Percentiles rank a stretch among this genome's conserved stretches.
phyloP scores from a whole-genome alignment of 2,329 filamentous ascomycete species.

The Fusarium miscanthi region DNA sequence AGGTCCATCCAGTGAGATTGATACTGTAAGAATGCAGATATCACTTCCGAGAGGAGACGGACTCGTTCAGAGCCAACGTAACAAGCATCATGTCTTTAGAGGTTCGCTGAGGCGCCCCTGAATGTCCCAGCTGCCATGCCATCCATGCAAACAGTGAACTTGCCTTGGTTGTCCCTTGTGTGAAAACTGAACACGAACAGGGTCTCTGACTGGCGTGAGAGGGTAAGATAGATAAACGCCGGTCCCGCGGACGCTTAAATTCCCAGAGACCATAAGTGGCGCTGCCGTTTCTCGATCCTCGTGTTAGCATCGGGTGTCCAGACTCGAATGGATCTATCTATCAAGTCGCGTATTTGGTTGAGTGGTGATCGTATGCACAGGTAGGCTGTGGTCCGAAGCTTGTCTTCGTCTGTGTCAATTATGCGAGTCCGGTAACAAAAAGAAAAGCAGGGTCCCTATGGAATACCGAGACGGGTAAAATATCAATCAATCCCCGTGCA shows the following conservation, averaged over 20 bases:
- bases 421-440: constrained; percentile 6
- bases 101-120: constrained; percentile 26
- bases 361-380: constrained; percentile 5
- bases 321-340: background rate
- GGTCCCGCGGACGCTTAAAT: constrained; percentile 8
- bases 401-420: constrained; percentile 16
- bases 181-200: background rate
- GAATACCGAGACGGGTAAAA: constrained; percentile 28
- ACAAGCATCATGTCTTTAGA: constrained; percentile 9
- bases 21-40: constrained; percentile 9
- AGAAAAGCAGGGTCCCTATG: constrained; percentile 31
- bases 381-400: constrained; percentile 10
- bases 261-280: background rate
- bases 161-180: constrained; percentile 3
- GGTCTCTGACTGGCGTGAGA: constrained; percentile 30
- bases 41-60: constrained; percentile 13
- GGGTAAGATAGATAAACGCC: constrained; percentile 34
- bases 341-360: constrained; percentile 5
- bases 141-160: constrained; percentile 26
- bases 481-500: constrained; percentile 11
- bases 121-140: constrained; percentile 28
- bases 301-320: background rate
- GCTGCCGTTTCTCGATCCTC: background rate
- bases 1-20: constrained; percentile 3
- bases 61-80: constrained; percentile 19